Evolutionary conservation across 2,329 filamentous ascomycete genomes (phyloP), one percentile per base, ranked within the genome.

Genomic region (Xylaria sp.): DNA sequence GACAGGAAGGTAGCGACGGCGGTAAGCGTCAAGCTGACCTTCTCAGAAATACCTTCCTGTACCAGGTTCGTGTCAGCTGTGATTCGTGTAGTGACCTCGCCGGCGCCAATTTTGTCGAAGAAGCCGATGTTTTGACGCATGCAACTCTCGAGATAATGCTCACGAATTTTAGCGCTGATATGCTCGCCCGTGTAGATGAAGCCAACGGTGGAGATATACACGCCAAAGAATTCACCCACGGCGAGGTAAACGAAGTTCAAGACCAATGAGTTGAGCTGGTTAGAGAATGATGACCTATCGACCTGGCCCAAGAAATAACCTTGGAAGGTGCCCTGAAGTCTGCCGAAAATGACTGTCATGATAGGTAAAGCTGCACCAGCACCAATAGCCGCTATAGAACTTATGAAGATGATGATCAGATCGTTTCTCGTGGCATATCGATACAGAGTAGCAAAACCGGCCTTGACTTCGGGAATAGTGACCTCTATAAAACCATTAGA

Each of bases 61-160:
- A 98, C 89, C 56, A 96, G 81, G 72, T 97, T 97, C 46, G 92
- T 96, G 75, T 98, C 94, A 11, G 94, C 90, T 0, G 94, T 98
- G 70, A 97, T 97, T 67, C 94, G 89, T 1, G 94, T 97, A 0
- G 94, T 97, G 64, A 98, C 92, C 78, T 97, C 95, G 61, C 94
- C 94, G 35, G 93, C 91, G 54, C 94, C 94, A 14, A 97, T 84
- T 72, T 95, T 95, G 77, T 98, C 95, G 77, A 96, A 96, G 77
- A 92, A 96, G 47, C 87, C 93, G 75, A 96, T 94, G 75, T 97
- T 96, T 75, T 96, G 93, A 64, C 87, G 87, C 80, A 96, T 81
- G 73, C 93, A 94, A 66, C 91, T 92, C 70, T 89, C 85, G 6
- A 99, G 85, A 71, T 98, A 98, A 69, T 92, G 85, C 73, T 92